These are phyloP conservation scores for Marasmius oreades DNA, from an alignment of 1,284 basidiomycete genomes.

Conservation along the genomic window DNA sequence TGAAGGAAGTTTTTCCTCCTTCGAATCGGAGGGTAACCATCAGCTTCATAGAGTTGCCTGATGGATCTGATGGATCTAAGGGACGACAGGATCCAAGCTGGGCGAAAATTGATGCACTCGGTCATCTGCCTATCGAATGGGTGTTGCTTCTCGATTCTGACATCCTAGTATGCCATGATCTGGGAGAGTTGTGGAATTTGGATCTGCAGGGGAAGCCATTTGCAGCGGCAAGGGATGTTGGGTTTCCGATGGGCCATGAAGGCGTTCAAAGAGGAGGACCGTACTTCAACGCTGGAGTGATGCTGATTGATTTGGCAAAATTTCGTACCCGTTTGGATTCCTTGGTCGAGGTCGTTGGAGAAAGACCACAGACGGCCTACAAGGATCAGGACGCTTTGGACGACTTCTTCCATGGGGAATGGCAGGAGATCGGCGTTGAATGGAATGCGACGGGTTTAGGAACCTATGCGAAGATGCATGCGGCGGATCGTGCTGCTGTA, in stretches of 20 bases:
- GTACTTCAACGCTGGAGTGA: slow-evolving; percentile 57
- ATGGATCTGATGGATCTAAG: slow-evolving; percentile 26
- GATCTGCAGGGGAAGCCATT: slow-evolving; percentile 38
- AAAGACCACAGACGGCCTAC: slow-evolving; percentile 29
- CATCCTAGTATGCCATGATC: slow-evolving; percentile 39
- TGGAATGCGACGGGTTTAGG: slow-evolving; percentile 61
- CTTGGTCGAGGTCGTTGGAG: slow-evolving; percentile 24
- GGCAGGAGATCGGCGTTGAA: slow-evolving; percentile 35
- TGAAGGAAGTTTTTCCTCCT: slow-evolving; percentile 29
- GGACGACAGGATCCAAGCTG: slow-evolving; percentile 33
- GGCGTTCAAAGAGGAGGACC: slow-evolving; percentile 23
- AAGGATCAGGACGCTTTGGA: slow-evolving; percentile 53
- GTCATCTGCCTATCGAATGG: slow-evolving; percentile 44
- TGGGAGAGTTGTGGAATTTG: slow-evolving; percentile 41
- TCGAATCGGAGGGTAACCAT: slow-evolving; percentile 31
- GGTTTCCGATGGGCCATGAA: slow-evolving; percentile 44
- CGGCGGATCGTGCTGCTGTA: slow-evolving; percentile 32
- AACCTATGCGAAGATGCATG: slow-evolving; percentile 41
- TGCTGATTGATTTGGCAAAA: slow-evolving; percentile 46
- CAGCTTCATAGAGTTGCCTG: slow-evolving; percentile 37
- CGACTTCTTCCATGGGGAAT: slow-evolving; percentile 37
- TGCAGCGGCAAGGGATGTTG: slow-evolving; percentile 48
- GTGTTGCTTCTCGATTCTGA: slow-evolving; percentile 55
- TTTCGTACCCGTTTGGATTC: slow-evolving; percentile 25
- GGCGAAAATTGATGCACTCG: slow-evolving; percentile 50